These are phyloP conservation scores for Fusarium protoensiforme DNA, from an alignment of 2,329 filamentous ascomycete genomes.

Conservation along the genomic window DNA sequence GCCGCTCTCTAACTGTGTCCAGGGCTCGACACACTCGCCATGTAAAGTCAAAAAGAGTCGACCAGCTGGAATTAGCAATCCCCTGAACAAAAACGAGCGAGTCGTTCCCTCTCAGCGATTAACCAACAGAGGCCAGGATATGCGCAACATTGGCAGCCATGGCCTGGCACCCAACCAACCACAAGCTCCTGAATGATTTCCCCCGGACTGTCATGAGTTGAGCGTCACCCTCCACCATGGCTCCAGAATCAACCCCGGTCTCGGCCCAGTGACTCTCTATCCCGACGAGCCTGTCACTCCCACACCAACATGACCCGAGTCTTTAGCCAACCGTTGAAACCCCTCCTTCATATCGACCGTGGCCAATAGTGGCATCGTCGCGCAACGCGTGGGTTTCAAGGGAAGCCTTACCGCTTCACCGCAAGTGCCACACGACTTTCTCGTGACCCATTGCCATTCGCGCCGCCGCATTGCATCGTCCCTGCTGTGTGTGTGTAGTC, in stretches of 20 bases:
- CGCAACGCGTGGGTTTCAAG: conserved; percentile 21
- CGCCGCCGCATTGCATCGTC: not conserved
- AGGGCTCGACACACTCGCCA: not conserved
- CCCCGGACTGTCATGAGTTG: not conserved
- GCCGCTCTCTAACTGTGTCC: not conserved
- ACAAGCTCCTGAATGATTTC: not conserved
- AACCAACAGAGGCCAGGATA: not conserved
- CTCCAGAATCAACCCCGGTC: not conserved
- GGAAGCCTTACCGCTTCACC: conserved; percentile 9
- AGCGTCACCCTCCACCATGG: not conserved
- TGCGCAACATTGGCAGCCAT: not conserved
- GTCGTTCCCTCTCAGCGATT: not conserved
- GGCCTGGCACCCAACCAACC: not conserved
- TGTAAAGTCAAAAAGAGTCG: not conserved
- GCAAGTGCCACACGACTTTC: not conserved
- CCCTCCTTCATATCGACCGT: not conserved
- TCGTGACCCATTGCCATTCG: not conserved
- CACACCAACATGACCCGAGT: not conserved
- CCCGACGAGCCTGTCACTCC: conserved; percentile 23
- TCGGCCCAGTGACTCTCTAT: not conserved
- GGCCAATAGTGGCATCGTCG: conserved; percentile 23
- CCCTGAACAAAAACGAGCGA: not conserved
- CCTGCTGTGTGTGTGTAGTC: not conserved
- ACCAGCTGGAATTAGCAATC: not conserved
- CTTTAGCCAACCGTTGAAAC: not conserved